Evolutionary conservation across 176 grass and related monocot genomes (phyloP).

Genomic region (Triticum timopheevii): DNA sequence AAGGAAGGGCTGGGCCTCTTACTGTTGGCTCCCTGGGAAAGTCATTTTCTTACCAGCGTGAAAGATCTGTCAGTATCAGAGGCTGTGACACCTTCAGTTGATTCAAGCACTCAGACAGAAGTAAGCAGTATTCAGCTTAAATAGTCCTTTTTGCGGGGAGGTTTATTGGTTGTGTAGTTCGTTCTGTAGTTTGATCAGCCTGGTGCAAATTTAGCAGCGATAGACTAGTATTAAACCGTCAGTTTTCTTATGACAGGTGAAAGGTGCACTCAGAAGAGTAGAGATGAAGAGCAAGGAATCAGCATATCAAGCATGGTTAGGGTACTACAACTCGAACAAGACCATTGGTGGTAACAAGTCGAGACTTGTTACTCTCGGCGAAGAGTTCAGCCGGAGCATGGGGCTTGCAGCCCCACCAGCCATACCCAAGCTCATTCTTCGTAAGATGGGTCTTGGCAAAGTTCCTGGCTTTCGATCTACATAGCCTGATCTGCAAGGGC

Average conservation of each 20-base stretch:
- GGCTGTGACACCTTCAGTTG: slow-evolving; percentile 37
- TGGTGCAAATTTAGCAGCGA: background rate
- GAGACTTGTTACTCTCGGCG: slow-evolving; percentile 70
- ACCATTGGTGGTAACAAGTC: slow-evolving; percentile 56
- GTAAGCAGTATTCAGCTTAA: slow-evolving; percentile 45
- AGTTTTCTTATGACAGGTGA: slow-evolving; percentile 42
- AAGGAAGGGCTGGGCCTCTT: slow-evolving; percentile 80
- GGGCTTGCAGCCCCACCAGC: slow-evolving; percentile 70
- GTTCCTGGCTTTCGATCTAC: slow-evolving; percentile 61
- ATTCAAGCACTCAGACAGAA: slow-evolving; percentile 44
- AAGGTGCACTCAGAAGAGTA: slow-evolving; percentile 45
- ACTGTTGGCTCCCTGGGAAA: slow-evolving; percentile 87
- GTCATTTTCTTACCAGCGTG: slow-evolving; percentile 54
- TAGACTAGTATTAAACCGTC: slow-evolving; percentile 2
- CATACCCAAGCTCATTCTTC: slow-evolving; percentile 66
- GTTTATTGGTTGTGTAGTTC: background rate
- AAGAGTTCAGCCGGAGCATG: slow-evolving; percentile 93
- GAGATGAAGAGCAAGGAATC: slow-evolving; percentile 75
- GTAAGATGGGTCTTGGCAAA: slow-evolving; percentile 84
- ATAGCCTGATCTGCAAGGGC: slow-evolving; percentile 14
- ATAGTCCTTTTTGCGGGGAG: background rate
- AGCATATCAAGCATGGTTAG: slow-evolving; percentile 95
- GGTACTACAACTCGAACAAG: slow-evolving; percentile 87
- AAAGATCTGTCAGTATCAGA: slow-evolving; percentile 80
- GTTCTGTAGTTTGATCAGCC: background rate